Base-by-base conservation (phyloP, 768 basidiomycete species). In the Mycena vulgaris region DNA sequence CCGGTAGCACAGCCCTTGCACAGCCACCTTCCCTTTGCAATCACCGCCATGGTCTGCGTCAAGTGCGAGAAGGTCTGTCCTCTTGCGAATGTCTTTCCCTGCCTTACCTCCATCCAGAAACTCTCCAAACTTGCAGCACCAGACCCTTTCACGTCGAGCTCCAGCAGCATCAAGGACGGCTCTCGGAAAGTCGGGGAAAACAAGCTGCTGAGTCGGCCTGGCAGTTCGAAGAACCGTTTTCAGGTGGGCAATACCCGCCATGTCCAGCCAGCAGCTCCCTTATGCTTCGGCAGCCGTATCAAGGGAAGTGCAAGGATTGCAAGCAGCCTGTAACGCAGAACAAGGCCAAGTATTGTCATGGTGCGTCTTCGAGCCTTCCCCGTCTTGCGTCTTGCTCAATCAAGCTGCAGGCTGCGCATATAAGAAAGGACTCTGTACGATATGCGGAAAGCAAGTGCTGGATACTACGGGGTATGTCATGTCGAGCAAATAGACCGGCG, bases 91-190 rank as follows among this genome's bases (percentile, higher is more conserved):
- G 55, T 59, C 45, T 47, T 66, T 70, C 72, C 63, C 45, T 70
- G 3, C 25, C 58, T 53, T 71, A 68, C 39, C 62, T 68, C 79
- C 72, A 75, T 76, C 77, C 78, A 96, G 94, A 96, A 96, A 95
- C 88, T 95, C 63, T 95, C 94, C 66, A 95, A 94, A 80, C 87
- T 96, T 51, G 95, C 95, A 64, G 95, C 95, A 4, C 95, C 95
- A 53, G 95, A 96, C 83, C 95, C 95, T 45, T 96, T 95, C 82
- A 87, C 86, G 35, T 87, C 93, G 14, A 91, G 92, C 52, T 90
- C 92, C 2, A 81, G 82, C 57, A 89, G 90, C 71, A 92, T 95
- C 82, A 95, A 92, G 83, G 92, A 92, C 21, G 94, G 94, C 55
- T 88, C 90, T 33, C 88, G 95, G 71, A 95, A 88, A 80, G 88